A percentile compares a stretch with the other conserved stretches of the same genome.
phyloP scores from a whole-genome alignment of 352 stramenopile species.

The Pythium insidiosum region DNA sequence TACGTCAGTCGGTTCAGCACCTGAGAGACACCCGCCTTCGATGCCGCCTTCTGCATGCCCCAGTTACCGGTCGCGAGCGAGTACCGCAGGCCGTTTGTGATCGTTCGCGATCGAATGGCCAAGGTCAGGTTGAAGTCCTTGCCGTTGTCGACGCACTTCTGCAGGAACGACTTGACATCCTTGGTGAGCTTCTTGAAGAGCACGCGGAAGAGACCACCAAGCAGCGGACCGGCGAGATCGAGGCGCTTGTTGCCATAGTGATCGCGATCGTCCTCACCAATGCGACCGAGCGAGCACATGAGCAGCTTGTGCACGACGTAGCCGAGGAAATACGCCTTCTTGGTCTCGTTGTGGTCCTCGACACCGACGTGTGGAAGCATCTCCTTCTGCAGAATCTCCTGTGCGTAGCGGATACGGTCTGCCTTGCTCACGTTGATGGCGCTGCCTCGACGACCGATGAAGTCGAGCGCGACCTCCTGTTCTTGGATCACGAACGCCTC shows the following conservation, averaged over 20 bases:
- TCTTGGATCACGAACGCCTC: slow-evolving; percentile 99
- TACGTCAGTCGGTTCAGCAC: slow-evolving; percentile 99
- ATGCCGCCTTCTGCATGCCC: slow-evolving; percentile 91
- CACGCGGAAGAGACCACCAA: slow-evolving; percentile 97
- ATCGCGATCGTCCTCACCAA: slow-evolving; percentile 98
- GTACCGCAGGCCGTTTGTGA: slow-evolving; percentile 98
- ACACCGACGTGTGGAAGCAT: slow-evolving; percentile 98
- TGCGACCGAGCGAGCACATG: slow-evolving; percentile 96
- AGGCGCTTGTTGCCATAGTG: slow-evolving; percentile 99
- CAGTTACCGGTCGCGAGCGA: slow-evolving; percentile 99
- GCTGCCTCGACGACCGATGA: slow-evolving; percentile 95
- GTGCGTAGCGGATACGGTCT: slow-evolving; percentile 97
- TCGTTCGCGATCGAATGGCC: slow-evolving; percentile 96
- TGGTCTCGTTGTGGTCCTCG: slow-evolving; percentile 97
- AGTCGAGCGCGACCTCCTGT: slow-evolving; percentile 97
- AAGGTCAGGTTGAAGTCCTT: slow-evolving; percentile 97
- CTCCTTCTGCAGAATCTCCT: slow-evolving; percentile 99
- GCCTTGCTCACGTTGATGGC: slow-evolving; percentile 95
- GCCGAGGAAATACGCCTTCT: slow-evolving; percentile 97
- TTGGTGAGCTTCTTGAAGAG: slow-evolving; percentile 99
- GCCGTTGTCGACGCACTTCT: slow-evolving; percentile 88
- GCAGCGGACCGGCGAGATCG: slow-evolving; percentile 96
- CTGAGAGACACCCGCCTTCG: slow-evolving; percentile 98
- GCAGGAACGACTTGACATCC: slow-evolving; percentile 93
- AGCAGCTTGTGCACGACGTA: slow-evolving; percentile 99